Percentiles rank a stretch among this genome's conserved stretches.
Evolutionary conservation across 192 early-diverging fungal species (phyloP).

Genomic region (Podila minutissima): DNA sequence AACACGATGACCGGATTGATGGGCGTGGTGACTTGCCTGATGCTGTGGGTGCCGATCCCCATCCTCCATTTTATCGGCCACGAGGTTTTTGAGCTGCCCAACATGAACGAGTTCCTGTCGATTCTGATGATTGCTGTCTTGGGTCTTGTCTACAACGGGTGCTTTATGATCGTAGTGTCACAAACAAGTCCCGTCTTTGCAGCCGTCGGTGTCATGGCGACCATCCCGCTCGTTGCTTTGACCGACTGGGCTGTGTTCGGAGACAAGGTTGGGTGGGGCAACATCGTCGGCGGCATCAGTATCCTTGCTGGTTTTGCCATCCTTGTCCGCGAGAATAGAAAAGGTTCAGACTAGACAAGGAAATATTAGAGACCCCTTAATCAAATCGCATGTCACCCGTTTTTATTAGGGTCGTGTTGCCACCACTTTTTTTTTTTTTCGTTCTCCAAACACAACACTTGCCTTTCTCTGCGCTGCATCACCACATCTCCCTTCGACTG

Average conservation of each 20-base stretch:
- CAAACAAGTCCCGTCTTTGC: constrained; percentile 78
- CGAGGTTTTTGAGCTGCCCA: constrained; percentile 77
- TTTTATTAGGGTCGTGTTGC: background rate
- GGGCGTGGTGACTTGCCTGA: constrained; percentile 70
- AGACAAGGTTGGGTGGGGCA: constrained; percentile 41
- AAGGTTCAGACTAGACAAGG: background rate
- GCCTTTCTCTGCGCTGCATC: no score
- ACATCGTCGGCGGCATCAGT: constrained; percentile 36
- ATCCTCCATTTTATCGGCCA: constrained; percentile 66
- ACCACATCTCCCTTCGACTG: background rate
- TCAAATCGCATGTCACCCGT: background rate
- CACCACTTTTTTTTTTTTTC: constrained; percentile 6
- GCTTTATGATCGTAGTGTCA: constrained; percentile 81
- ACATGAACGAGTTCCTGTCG: constrained; percentile 54
- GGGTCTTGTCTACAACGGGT: constrained; percentile 80
- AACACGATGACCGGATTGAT: constrained; percentile 78
- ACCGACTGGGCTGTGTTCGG: constrained; percentile 38
- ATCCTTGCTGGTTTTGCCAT: constrained; percentile 39
- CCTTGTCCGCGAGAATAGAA: constrained; percentile 42
- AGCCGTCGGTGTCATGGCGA: constrained; percentile 83
- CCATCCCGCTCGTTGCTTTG: constrained; percentile 74
- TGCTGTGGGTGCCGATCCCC: constrained; percentile 81
- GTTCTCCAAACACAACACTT: background rate
- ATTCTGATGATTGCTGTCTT: constrained; percentile 74
- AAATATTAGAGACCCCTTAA: background rate